These are phyloP conservation scores for Lumnitzera racemosa DNA, from an alignment of 345 rosid genomes.

Conservation along the genomic window DNA sequence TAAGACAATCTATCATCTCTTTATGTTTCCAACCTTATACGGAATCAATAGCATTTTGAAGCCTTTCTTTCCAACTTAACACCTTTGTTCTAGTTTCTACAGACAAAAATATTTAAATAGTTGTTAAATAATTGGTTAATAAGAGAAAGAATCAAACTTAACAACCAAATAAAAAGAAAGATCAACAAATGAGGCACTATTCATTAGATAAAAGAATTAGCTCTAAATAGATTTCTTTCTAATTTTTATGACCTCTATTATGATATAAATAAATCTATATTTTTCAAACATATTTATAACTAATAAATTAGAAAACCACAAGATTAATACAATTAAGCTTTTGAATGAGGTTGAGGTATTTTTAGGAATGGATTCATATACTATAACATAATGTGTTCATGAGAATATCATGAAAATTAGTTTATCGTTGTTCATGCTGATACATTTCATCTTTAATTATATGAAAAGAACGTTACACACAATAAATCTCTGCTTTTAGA, in stretches of 20 bases:
- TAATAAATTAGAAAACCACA: no score
- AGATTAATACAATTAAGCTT: no score
- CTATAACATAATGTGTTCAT: no score
- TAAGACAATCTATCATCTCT: neutral
- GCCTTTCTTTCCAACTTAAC: slow-evolving; percentile 38
- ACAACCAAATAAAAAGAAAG: no score
- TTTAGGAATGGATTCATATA: no score
- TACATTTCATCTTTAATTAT: neutral
- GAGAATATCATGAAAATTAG: neutral
- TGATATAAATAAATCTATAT: no score
- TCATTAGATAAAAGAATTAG: neutral
- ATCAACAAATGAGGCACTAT: neutral
- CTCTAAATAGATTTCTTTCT: neutral
- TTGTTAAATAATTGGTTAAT: neutral
- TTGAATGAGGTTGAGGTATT: no score
- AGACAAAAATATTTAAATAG: slow-evolving; percentile 2
- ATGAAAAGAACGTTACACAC: no score
- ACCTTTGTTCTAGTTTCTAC: slow-evolving; percentile 10
- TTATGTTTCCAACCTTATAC: slow-evolving; percentile 31
- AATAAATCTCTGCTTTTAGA: no score
- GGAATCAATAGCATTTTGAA: slow-evolving; percentile 37
- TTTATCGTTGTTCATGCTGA: no score
- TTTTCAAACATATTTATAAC: no score
- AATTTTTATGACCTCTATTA: no score
- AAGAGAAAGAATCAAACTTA: neutral